Evolutionary conservation across 1,139 yeast genomes (phyloP), one percentile per base, ranked within the genome.

Genomic region (Candida sanyaensis): DNA sequence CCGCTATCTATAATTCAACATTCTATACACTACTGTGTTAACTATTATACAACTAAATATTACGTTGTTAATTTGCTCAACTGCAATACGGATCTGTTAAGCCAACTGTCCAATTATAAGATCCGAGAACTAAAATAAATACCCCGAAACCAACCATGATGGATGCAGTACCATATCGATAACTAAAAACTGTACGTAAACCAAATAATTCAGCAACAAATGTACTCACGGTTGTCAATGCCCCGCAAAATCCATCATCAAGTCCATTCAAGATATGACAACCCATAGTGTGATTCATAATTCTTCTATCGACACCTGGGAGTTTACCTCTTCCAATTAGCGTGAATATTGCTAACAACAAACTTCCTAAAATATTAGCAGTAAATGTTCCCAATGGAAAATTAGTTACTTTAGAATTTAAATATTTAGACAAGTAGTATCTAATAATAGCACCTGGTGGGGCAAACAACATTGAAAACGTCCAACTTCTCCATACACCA

Each of bases 381-480:
- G 74, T 42, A 51, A 85, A 86, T 0, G 99, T 92, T 0, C 98
- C 98, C 45, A 76, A 31, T 10, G 89, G 91, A 64, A 86, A 86
- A 54, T 66, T 60, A 6, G 64, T 55, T 28, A 53, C 49, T 33
- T 55, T 58, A 0, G 73, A 62, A 57, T 85, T 87, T 29, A 84
- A 65, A 46, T 62, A 57, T 45, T 75, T 73, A 9, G 89, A 73
- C 5, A 84, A 57, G 56, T 77, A 74, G 61, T 65, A 88, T 41
- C 98, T 68, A 3, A 73, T 42, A 48, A 78, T 65, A 1, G 89
- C 87, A 0, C 89, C 96, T 49, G 80, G 64, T 0, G 93, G 93
- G 0, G 90, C 82, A 56, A 88, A 81, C 3, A 75, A 51, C 37
- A 67, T 58, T 12, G 83, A 62, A 52, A 88, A 75, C 8, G 84